phyloP scores from a whole-genome alignment of 169 alveolate species.

The Plasmodium relictum region DNA sequence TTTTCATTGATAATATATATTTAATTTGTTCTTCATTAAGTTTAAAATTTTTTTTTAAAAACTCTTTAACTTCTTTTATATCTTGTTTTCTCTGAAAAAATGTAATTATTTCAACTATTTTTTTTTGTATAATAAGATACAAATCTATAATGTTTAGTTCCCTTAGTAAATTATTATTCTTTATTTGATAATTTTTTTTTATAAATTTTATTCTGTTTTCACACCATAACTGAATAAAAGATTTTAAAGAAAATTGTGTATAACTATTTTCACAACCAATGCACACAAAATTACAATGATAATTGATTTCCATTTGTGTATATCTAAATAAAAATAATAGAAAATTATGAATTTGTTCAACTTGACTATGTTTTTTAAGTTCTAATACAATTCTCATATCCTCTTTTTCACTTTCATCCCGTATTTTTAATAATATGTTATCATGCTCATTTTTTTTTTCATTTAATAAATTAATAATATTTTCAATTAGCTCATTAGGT shows the following conservation, averaged over 20 bases:
- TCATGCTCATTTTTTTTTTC: constrained; percentile 75
- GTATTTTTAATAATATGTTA: constrained; percentile 51
- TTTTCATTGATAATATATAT: constrained; percentile 77
- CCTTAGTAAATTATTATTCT: constrained; percentile 49
- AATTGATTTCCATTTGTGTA: constrained; percentile 70
- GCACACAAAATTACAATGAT: constrained; percentile 78
- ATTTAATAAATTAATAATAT: constrained; percentile 25
- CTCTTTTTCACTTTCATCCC: constrained; percentile 80
- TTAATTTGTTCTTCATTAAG: constrained; percentile 79
- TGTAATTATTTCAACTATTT: constrained; percentile 56
- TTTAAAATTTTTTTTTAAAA: constrained; percentile 56
- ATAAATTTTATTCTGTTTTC: constrained; percentile 52
- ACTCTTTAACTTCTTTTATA: constrained; percentile 27
- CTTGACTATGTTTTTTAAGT: constrained; percentile 52
- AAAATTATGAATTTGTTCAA: constrained; percentile 67
- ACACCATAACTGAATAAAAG: constrained; percentile 54
- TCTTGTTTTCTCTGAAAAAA: constrained; percentile 39
- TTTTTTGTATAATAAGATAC: constrained; percentile 60
- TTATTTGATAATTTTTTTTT: constrained; percentile 29
- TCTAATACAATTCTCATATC: constrained; percentile 80
- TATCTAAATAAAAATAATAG: constrained; percentile 38
- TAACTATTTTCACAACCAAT: constrained; percentile 70
- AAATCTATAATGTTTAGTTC: constrained; percentile 45
- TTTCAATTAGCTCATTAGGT: constrained; percentile 66
- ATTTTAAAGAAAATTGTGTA: constrained; percentile 67